Base-by-base conservation (phyloP, 177 flowering plant genomes). In the Vitis hybrid region DNA sequence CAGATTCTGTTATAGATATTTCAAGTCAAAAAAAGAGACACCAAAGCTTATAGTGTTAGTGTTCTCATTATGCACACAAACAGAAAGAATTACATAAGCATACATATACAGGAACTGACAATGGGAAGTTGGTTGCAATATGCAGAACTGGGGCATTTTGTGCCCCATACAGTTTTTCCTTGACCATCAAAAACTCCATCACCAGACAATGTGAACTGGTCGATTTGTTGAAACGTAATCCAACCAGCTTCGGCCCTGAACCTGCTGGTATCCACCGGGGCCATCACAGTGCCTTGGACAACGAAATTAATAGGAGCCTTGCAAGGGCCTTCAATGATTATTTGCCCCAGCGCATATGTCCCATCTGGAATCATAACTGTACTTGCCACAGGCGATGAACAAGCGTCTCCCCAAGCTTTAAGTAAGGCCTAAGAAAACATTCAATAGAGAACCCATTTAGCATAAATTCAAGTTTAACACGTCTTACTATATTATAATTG, bases 381-480 rank as follows among this genome's bases (percentile, higher is more conserved):
- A 34, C 78, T 57, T 3, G 76, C 21, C 13, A 49, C 73, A 2
- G 56, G 3, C 5, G 79, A 63, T 5, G 55, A 71, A 62, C 88
- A 82, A 1, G 87, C 89, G 9, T 21, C 74, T 59, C 65, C 82
- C 86, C 87, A 88, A 4, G 92, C 82, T n/a, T 15, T 54, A 32
- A 65, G 1, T 10, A 87, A 32, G 0, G 86, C 85, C 86, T 82
- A 32, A 32, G 32, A 55, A 62, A 14, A 40, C 7, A 63, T 23
- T 23, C 26, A 2, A 23, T 23, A 23, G 0, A 23, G 30, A 26
- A 26, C 30, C 30, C 30, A 26, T 26, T 26, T 26, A 26, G 30
- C 0, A 26, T 2, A 64, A 11, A 17, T 19, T 26, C 13, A 19
- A 14, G 54, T 72, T 18, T 14, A 75, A 66, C 75, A 71, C 0